Conservation (phyloP, 345 rosid genomes). For the Hibiscus tridactylites region DNA sequence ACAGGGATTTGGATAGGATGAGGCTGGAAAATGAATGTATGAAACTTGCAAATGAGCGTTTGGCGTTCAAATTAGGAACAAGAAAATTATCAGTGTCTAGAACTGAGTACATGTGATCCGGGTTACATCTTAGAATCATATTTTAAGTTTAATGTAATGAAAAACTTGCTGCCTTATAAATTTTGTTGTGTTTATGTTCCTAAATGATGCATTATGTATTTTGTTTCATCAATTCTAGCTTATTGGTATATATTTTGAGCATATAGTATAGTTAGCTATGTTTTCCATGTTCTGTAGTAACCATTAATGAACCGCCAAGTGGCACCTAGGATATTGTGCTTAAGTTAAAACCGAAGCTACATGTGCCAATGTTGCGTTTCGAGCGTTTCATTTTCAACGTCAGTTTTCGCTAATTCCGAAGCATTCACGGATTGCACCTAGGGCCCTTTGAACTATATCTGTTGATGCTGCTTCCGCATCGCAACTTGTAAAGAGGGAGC, state of each 20-base stretch:
- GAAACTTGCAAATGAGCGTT: conserved; percentile 17
- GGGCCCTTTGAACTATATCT: not conserved
- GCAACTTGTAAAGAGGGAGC: not conserved
- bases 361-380: not conserved
- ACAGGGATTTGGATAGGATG: conserved; percentile 15
- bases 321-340: not conserved
- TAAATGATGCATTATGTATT: not conserved
- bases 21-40: conserved; percentile 20
- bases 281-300: not conserved
- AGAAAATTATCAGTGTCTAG: conserved; percentile 5
- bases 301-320: not conserved
- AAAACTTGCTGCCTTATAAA: not conserved
- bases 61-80: conserved; percentile 11
- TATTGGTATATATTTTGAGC: not conserved
- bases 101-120: not conserved
- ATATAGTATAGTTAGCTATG: not conserved
- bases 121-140: not conserved
- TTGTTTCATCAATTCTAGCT: not conserved
- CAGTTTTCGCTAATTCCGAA: not conserved
- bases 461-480: not conserved
- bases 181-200: not conserved
- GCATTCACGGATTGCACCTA: not conserved
- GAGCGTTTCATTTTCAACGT: not conserved
- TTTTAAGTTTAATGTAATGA: not conserved
- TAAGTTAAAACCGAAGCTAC: not conserved